A percentile compares a stretch with the other conserved stretches of the same genome.
These are phyloP conservation scores for Wickerhamiella infanticola DNA, from an alignment of 1,139 yeast species.

Conservation along the genomic window DNA sequence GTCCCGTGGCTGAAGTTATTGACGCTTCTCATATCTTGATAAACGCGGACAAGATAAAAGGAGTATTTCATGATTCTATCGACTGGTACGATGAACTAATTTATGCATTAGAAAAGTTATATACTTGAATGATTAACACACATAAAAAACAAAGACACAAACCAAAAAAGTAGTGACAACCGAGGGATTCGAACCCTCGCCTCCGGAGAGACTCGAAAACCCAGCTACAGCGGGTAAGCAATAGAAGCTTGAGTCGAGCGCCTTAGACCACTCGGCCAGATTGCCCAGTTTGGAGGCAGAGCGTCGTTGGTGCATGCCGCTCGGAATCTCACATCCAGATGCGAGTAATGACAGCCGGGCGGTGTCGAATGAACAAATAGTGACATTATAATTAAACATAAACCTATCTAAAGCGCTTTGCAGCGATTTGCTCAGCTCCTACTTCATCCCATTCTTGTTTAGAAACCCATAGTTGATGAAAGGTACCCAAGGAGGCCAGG, in stretches of 20 bases:
- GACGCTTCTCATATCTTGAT: no score
- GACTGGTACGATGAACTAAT: neutral
- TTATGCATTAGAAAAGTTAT: neutral
- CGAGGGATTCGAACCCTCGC: constrained; percentile 14
- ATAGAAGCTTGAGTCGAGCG: constrained; percentile 12
- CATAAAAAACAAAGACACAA: neutral
- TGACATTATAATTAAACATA: neutral
- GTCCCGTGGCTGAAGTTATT: no score
- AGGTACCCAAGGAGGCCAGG: constrained; percentile 81
- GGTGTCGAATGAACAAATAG: neutral
- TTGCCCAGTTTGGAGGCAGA: constrained; percentile 4
- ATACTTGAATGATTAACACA: neutral
- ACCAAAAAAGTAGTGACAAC: constrained; percentile 8
- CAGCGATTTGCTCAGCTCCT: constrained; percentile 57
- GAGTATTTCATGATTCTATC: neutral
- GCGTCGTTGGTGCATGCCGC: neutral
- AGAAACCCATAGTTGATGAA: constrained; percentile 90
- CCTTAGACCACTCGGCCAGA: constrained; percentile 14
- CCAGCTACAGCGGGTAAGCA: constrained; percentile 7
- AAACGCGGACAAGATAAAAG: no score
- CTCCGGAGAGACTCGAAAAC: constrained; percentile 12
- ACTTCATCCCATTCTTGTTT: constrained; percentile 83
- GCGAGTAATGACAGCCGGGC: neutral
- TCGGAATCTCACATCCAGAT: neutral
- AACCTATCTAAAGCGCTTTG: constrained; percentile 18